phyloP scores from a whole-genome alignment of 2,329 filamentous ascomycete species.

The Colletotrichum sp. region DNA sequence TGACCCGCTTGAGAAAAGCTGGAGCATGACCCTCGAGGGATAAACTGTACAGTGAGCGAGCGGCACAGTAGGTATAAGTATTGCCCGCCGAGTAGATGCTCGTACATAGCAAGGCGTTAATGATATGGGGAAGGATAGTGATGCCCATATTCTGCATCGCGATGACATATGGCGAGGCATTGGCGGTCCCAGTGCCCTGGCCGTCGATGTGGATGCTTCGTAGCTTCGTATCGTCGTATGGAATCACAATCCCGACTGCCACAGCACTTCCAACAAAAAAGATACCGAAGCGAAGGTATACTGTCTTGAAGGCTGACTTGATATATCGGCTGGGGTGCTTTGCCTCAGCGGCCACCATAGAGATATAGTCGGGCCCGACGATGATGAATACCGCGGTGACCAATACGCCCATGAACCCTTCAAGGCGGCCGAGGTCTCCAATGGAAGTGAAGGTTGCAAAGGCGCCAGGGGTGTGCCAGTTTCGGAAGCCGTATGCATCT shows the following conservation, averaged over 20 bases:
- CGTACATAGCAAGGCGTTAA: conserved; percentile 64
- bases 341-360: conserved; percentile 71
- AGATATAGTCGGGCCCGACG: conserved; percentile 69
- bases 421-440: conserved; percentile 68
- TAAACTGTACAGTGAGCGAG: conserved; percentile 60
- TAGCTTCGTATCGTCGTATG: conserved; percentile 66
- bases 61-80: conserved; percentile 59
- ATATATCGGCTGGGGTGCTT: conserved; percentile 65
- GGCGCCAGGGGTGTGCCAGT: conserved; percentile 20
- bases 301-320: conserved; percentile 57
- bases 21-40: conserved; percentile 59
- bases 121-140: conserved; percentile 63
- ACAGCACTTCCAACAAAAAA: conserved; percentile 63
- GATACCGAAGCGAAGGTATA: conserved; percentile 69
- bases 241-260: conserved; percentile 68
- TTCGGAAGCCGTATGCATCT: conserved; percentile 25
- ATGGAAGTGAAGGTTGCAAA: conserved; percentile 22
- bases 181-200: conserved; percentile 42
- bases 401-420: conserved; percentile 73
- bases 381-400: conserved; percentile 70
- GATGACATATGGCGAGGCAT: conserved; percentile 66
- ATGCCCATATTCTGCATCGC: conserved; percentile 67
- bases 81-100: conserved; percentile 68
- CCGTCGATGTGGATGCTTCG: conserved; percentile 61
- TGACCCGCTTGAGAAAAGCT: conserved; percentile 29